Percentiles rank a stretch among this genome's conserved stretches.
These are phyloP conservation scores for Entomortierella lignicola DNA, from an alignment of 192 early-diverging fungal species.

Conservation along the genomic window DNA sequence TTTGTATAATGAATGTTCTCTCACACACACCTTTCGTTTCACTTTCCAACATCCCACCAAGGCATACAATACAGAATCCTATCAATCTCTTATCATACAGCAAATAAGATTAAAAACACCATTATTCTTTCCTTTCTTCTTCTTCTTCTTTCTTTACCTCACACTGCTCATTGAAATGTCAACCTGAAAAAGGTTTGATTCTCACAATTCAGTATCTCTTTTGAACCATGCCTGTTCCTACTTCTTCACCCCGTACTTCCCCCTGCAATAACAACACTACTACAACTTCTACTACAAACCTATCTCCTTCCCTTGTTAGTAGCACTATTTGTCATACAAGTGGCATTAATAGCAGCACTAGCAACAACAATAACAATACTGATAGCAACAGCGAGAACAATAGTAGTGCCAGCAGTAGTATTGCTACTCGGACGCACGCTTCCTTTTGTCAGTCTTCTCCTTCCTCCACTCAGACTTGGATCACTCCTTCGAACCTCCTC, in stretches of 20 bases:
- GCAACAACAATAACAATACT: constrained; percentile 1
- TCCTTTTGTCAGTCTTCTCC: background rate
- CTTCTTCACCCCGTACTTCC: constrained; percentile 21
- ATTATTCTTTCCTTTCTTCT: background rate
- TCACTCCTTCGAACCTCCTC: no score
- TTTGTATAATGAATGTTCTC: no score
- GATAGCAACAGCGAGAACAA: background rate
- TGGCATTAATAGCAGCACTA: background rate
- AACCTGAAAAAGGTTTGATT: background rate
- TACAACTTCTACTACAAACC: no score
- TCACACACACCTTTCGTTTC: no score
- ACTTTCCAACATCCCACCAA: no score
- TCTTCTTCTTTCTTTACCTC: background rate
- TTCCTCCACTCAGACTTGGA: background rate
- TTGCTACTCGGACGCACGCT: background rate
- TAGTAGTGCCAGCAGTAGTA: constrained; percentile 6
- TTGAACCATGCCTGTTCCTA: constrained; percentile 34
- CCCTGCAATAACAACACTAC: background rate
- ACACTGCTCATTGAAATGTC: background rate
- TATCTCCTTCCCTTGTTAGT: no score
- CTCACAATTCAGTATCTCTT: background rate
- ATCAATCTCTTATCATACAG: no score
- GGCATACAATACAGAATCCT: no score
- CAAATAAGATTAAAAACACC: no score
- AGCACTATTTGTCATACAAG: background rate